Conservation (phyloP, 192 early-diverging fungal genomes). For the Pilaira anomala region DNA sequence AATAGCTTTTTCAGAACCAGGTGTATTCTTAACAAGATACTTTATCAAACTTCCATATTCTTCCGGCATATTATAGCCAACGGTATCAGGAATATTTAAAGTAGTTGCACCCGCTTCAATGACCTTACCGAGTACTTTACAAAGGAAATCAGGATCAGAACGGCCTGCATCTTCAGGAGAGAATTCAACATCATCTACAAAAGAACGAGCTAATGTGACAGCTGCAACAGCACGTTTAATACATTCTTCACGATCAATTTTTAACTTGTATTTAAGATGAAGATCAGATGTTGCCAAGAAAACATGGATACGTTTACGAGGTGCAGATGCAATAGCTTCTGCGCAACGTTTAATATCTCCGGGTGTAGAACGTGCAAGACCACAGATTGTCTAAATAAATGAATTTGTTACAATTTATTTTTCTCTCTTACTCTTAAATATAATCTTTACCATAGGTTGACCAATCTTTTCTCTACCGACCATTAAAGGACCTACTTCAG, state of each 20-base stretch:
- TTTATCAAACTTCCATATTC: conserved; percentile 88
- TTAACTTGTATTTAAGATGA: conserved; percentile 92
- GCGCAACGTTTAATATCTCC: conserved; percentile 86
- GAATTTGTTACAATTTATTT: neutral
- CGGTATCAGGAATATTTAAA: conserved; percentile 97
- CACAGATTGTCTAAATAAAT: conserved; percentile 68
- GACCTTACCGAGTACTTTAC: conserved; percentile 74
- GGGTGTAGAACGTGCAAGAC: conserved; percentile 79
- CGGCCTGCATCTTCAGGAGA: conserved; percentile 94
- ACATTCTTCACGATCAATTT: conserved; percentile 85
- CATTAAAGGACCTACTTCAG: conserved; percentile 84
- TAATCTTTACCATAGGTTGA: conserved; percentile 68
- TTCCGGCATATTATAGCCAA: conserved; percentile 90
- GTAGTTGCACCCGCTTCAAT: conserved; percentile 92
- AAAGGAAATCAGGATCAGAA: conserved; percentile 86
- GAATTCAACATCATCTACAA: conserved; percentile 91
- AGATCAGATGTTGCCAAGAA: conserved; percentile 97
- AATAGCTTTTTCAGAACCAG: conserved; percentile 64
- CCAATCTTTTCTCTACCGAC: conserved; percentile 75
- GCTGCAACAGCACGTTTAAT: conserved; percentile 73
- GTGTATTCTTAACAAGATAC: conserved; percentile 73
- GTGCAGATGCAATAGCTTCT: conserved; percentile 86
- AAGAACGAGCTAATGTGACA: conserved; percentile 73
- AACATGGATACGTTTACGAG: conserved; percentile 85
- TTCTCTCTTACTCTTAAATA: neutral